Evolutionary conservation across 495 filamentous ascomycete species (phyloP).

Genomic region (Amphirosellinia nigrospora): DNA sequence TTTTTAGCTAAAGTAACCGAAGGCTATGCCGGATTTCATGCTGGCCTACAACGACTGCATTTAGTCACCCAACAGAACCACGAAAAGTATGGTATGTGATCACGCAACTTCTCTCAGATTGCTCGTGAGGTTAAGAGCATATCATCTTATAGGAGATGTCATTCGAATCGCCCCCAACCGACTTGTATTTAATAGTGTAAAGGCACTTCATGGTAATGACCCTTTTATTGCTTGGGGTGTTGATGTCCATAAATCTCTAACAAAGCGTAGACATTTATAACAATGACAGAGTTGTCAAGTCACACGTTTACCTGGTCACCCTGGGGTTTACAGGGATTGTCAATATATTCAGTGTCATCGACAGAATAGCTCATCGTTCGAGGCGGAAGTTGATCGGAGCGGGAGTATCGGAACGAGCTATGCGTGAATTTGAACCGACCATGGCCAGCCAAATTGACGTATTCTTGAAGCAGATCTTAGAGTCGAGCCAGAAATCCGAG

Average conservation of each 20-base stretch:
- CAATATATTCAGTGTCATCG: constrained; percentile 24
- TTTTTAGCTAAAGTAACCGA: constrained; percentile 50
- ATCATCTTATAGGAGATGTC: constrained; percentile 30
- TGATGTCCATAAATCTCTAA: constrained; percentile 34
- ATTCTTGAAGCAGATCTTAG: constrained; percentile 33
- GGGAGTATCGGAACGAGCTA: constrained; percentile 25
- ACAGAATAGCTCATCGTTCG: constrained; percentile 24
- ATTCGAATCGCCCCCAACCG: constrained; percentile 55
- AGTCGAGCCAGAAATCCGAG: constrained; percentile 30
- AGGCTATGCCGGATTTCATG: constrained; percentile 48
- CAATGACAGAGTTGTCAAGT: constrained; percentile 54
- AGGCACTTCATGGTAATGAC: constrained; percentile 49
- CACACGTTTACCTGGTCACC: constrained; percentile 31
- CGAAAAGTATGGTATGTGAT: constrained; percentile 45
- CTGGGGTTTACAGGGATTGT: constrained; percentile 1
- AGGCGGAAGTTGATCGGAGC: constrained; percentile 29
- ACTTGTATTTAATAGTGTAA: constrained; percentile 50
- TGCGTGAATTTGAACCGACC: constrained; percentile 33
- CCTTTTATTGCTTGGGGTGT: too few relatives aligned
- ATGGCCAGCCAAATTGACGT: constrained; percentile 34
- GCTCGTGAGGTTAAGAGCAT: neutral
- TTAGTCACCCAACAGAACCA: constrained; percentile 47
- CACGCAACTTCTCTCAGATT: neutral
- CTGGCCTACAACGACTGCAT: constrained; percentile 50
- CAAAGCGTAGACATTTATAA: constrained; percentile 46